Evolutionary conservation across 768 basidiomycete genomes (phyloP).

Genomic region (Clathrus columnatus): DNA sequence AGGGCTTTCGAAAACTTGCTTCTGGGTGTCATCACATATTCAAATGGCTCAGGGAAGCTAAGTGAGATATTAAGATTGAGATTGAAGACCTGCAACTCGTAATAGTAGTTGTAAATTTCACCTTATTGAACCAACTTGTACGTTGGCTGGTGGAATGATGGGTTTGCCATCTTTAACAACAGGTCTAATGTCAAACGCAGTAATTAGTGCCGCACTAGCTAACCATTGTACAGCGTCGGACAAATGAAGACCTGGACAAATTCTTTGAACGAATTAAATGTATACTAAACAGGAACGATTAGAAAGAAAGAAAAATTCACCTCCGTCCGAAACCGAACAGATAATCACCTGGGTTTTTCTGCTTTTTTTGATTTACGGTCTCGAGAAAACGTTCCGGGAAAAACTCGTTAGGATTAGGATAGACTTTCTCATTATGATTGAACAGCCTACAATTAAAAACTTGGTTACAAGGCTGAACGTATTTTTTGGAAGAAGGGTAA

Average conservation of each 20-base stretch:
- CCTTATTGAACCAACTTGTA: background rate
- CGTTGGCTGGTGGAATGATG: background rate
- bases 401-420: background rate
- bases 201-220: background rate
- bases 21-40: background rate
- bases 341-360: background rate
- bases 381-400: background rate
- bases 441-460: background rate
- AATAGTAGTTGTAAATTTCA: background rate
- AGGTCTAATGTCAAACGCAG: background rate
- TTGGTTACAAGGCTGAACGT: background rate
- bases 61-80: background rate
- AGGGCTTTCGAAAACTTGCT: background rate
- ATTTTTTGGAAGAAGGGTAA: background rate
- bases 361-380: background rate
- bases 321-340: slow-evolving; percentile 27
- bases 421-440: background rate
- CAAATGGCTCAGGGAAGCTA: background rate
- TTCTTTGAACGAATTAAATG: slow-evolving; percentile 17
- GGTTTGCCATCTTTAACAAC: background rate
- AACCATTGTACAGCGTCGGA: slow-evolving; percentile 40
- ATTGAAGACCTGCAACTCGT: background rate
- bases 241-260: slow-evolving; percentile 47
- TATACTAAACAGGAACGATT: background rate
- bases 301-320: slow-evolving; percentile 10